phyloP scores from a whole-genome alignment of 2,329 filamentous ascomycete species.

The Nannizzia gypsea region DNA sequence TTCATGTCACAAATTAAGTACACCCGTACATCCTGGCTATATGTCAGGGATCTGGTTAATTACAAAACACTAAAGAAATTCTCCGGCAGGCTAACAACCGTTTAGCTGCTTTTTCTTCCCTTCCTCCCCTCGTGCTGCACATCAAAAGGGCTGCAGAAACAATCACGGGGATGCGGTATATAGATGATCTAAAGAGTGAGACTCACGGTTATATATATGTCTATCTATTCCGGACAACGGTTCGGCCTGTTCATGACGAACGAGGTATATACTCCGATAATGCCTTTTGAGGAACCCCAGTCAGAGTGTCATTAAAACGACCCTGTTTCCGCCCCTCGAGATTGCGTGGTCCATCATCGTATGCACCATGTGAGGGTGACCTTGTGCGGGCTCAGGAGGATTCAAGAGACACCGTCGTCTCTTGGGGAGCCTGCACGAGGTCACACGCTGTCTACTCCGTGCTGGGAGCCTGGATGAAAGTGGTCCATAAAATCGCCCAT shows the following conservation, averaged over 20 bases:
- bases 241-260: neutral
- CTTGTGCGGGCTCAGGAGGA: neutral
- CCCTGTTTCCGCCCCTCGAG: neutral
- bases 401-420: neutral
- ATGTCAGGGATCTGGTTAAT: neutral
- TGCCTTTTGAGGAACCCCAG: neutral
- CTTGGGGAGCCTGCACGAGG: neutral
- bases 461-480: neutral
- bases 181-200: neutral
- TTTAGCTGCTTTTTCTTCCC: neutral
- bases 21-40: neutral
- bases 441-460: slow-evolving; percentile 1
- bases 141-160: slow-evolving; percentile 1
- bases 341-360: neutral
- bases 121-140: neutral
- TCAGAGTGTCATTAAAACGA: neutral
- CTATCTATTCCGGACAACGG: neutral
- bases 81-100: slow-evolving; percentile 4
- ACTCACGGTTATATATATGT: neutral
- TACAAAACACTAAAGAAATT: slow-evolving; percentile 3
- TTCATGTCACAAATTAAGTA: neutral
- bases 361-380: slow-evolving; percentile 3
- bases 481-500: neutral
- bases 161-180: neutral
- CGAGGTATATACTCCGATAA: neutral